Evolutionary conservation across 495 filamentous ascomycete species (phyloP), one percentile per base, ranked within the genome.

Genomic region (Penicillium verhagenii): DNA sequence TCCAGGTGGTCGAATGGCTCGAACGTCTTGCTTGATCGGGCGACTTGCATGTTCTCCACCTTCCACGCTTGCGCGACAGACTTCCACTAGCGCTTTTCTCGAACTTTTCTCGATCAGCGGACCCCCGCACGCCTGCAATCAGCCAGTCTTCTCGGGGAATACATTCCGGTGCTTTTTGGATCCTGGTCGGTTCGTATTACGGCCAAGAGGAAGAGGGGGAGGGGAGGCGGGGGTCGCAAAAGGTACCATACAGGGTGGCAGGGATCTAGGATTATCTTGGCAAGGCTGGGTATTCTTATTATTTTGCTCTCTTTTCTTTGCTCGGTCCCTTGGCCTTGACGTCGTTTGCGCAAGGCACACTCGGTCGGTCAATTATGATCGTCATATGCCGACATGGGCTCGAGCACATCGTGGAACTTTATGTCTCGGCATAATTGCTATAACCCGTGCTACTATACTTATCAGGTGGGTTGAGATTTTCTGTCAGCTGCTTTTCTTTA

Each of bases 1-100:
- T 88, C 79, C 78, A 83, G 68, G 62, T 92, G 81, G 69, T 83
- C 72, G 69, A 86, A 82, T 78, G 88, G 88, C 64, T 91, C 78
- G 74, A 82, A 74, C 63, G 82, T 72, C 38, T 88, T 81, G 65
- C 76, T 76, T 70, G 66, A 63, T 38, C 23, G n/a, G 24, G 51
- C 25, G 21, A 52, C 20, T 18, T 45, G 38, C 39, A 54, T 35
- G 16, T 23, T 21, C n/a, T 42, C 38, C 53, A 50, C 38, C 46
- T 26, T 28, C 9, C 44, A 26, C 53, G 21, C 46, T 45, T 48
- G 20, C 7, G 24, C 24, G 19, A 39, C 57, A 53, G 33, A 56
- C 50, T 59, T 58, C 53, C 46, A 58, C 57, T 58, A 63, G 54
- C 13, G 45, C 33, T 49, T 26, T 66, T 66, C 57, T 64, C 57